These are phyloP conservation scores for Fusarium ambrosium DNA, from an alignment of 2,329 filamentous ascomycete species.

Conservation along the genomic window DNA sequence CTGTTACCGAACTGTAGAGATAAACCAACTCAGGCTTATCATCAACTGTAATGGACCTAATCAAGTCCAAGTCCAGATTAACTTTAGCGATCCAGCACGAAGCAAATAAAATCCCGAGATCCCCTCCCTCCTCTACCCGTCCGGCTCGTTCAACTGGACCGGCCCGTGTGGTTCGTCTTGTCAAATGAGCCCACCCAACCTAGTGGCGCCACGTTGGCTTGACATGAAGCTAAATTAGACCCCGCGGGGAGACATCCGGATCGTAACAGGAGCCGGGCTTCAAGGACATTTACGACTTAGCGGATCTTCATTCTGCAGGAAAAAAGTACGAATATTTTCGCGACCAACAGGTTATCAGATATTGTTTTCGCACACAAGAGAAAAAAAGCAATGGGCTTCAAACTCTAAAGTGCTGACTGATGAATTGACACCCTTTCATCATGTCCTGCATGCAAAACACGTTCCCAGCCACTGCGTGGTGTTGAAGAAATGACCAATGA, in stretches of 20 bases:
- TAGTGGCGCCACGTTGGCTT: not conserved
- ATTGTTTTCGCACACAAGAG: not conserved
- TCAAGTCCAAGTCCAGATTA: not conserved
- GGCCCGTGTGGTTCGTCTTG: not conserved
- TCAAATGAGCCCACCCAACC: not conserved
- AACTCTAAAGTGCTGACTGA: not conserved
- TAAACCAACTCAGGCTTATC: not conserved
- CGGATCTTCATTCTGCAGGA: not conserved
- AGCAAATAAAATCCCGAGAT: not conserved
- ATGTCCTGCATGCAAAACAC: not conserved
- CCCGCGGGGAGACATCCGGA: not conserved
- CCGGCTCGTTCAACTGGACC: not conserved
- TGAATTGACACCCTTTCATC: not conserved
- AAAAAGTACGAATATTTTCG: not conserved
- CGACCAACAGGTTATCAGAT: not conserved
- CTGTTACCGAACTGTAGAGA: not conserved
- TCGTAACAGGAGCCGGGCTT: not conserved
- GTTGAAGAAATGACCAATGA: not conserved
- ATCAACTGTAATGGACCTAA: not conserved
- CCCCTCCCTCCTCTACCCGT: not conserved
- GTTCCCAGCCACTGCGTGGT: not conserved
- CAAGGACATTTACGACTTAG: not conserved
- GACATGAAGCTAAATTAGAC: not conserved
- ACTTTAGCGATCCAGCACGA: not conserved
- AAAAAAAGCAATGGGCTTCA: not conserved